phyloP scores from a whole-genome alignment of 345 rosid species.

The Salix purpurea region DNA sequence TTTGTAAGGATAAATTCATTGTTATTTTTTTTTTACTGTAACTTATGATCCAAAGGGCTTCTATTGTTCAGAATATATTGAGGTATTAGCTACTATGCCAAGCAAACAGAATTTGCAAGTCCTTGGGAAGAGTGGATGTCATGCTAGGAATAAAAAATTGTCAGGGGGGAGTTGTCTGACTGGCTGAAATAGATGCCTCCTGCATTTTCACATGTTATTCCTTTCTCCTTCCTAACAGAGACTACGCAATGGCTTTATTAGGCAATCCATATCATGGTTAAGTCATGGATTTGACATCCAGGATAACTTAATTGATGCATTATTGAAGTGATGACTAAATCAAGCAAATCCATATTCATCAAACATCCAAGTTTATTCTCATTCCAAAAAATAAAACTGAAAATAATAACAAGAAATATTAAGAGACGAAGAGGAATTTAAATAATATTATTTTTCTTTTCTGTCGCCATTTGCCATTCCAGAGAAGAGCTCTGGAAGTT shows the following conservation, averaged over 20 bases:
- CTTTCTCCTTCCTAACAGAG: neutral
- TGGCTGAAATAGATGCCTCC: neutral
- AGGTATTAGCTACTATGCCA: neutral
- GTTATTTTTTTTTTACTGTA: neutral
- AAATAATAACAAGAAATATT: too few species aligned
- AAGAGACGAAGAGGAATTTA: too few species aligned
- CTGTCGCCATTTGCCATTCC: neutral
- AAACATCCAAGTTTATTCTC: neutral
- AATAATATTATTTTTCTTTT: too few species aligned
- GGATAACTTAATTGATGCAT: neutral
- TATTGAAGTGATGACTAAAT: neutral
- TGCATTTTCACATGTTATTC: neutral
- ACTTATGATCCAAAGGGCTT: neutral
- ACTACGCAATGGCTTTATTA: neutral
- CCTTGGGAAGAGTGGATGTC: neutral
- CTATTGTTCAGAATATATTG: neutral
- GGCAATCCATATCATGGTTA: neutral
- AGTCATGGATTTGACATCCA: neutral
- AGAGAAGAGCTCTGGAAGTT: neutral
- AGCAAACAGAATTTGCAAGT: neutral
- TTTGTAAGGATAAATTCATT: neutral
- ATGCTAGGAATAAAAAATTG: neutral
- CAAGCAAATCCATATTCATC: neutral
- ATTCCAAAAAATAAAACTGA: too few species aligned
- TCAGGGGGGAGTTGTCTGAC: neutral